These are phyloP conservation scores for Brassica incana DNA, from an alignment of 345 rosid genomes.

Conservation along the genomic window DNA sequence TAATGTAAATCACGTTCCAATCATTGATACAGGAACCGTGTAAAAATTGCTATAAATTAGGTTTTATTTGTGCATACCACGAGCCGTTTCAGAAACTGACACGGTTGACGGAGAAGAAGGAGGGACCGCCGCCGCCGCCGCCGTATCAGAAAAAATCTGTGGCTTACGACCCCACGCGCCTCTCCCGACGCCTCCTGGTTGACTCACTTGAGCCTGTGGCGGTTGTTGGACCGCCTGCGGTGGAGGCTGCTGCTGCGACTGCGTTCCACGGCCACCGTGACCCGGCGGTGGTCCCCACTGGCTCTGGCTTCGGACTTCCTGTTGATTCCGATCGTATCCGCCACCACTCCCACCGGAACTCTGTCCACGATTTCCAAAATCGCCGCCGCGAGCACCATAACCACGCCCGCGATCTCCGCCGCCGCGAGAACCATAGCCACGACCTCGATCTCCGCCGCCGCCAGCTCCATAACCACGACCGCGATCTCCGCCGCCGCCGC, in stretches of 20 bases:
- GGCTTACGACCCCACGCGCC: constrained; percentile 31
- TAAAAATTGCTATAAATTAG: not conserved
- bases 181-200: constrained; percentile 1
- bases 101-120: constrained; percentile 18
- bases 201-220: not conserved
- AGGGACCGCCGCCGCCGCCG: constrained; percentile 14
- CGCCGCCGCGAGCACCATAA: not conserved
- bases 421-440: not conserved
- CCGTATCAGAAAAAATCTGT: not conserved
- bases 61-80: constrained; percentile 5
- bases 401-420: constrained; percentile 19
- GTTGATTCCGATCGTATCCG: constrained; percentile 15
- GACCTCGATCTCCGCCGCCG: not conserved
- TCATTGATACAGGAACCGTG: not conserved
- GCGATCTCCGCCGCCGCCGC: constrained; percentile 15
- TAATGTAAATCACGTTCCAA: constrained; percentile 1
- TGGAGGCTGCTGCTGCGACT: constrained; percentile 14
- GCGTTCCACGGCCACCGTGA: constrained; percentile 25
- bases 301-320: constrained; percentile 21
- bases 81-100: constrained; percentile 16
- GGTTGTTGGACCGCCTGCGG: constrained; percentile 2
- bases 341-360: constrained; percentile 11
- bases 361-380: not conserved
- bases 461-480: constrained; percentile 3
- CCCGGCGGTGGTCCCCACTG: constrained; percentile 35